Percentiles rank a stretch among this genome's conserved stretches.
These are phyloP conservation scores for Rhexocercosporidium sp. DNA, from an alignment of 2,329 filamentous ascomycete genomes.

Conservation along the genomic window DNA sequence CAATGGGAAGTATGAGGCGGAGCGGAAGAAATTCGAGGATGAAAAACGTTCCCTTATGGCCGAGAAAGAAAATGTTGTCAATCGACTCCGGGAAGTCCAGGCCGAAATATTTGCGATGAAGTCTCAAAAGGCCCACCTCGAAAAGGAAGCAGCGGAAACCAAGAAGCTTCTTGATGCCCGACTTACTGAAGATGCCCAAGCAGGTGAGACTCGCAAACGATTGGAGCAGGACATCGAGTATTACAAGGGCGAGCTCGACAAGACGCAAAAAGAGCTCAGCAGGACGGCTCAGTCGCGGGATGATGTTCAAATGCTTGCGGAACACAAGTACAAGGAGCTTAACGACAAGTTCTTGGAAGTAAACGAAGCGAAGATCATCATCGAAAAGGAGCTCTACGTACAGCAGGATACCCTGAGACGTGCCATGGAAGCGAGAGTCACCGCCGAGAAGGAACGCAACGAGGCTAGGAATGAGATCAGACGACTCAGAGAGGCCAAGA, in stretches of 20 bases:
- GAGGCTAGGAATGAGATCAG: slow-evolving; percentile 87
- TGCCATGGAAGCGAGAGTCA: slow-evolving; percentile 78
- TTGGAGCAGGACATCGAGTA: slow-evolving; percentile 87
- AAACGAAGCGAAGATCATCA: slow-evolving; percentile 94
- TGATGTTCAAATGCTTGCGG: slow-evolving; percentile 87
- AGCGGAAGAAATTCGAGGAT: slow-evolving; percentile 77
- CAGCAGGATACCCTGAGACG: slow-evolving; percentile 91
- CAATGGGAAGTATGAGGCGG: slow-evolving; percentile 80
- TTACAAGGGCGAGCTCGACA: slow-evolving; percentile 83
- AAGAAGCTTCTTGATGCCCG: slow-evolving; percentile 86
- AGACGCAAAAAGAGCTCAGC: slow-evolving; percentile 86
- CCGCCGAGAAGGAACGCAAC: slow-evolving; percentile 86
- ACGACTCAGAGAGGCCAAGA: slow-evolving; percentile 80
- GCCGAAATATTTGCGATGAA: slow-evolving; percentile 87
- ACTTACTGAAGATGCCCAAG: slow-evolving; percentile 87
- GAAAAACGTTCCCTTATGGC: slow-evolving; percentile 73
- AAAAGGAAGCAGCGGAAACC: slow-evolving; percentile 88
- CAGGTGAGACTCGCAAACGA: slow-evolving; percentile 78
- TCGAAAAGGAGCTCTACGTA: slow-evolving; percentile 96
- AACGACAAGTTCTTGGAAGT: slow-evolving; percentile 85
- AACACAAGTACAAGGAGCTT: slow-evolving; percentile 83
- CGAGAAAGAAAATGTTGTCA: slow-evolving; percentile 80
- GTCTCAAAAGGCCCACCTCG: slow-evolving; percentile 81
- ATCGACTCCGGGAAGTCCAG: slow-evolving; percentile 80
- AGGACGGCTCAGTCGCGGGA: slow-evolving; percentile 91